Base-by-base conservation (phyloP, 208 protist species). In the Borovskyia barvae region DNA sequence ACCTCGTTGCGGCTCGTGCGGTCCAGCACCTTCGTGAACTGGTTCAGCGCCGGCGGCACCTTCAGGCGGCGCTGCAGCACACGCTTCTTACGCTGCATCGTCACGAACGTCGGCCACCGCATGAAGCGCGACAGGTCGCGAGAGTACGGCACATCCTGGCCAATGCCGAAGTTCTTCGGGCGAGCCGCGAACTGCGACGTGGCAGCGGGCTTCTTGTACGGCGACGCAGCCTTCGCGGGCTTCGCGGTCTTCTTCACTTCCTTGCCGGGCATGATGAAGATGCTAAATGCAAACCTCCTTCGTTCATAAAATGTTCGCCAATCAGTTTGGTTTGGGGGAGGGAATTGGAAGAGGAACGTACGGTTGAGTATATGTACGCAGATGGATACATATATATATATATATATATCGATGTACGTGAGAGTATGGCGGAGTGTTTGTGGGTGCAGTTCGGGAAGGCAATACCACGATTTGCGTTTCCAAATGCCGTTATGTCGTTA, bases 81-180 rank as follows among this genome's bases (percentile, higher is more conserved):
- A 42, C 89, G 73, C 70, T 97, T 92, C 90, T 99, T 97, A 55
- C 98, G 87, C 93, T 99, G 98, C 65, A 99, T 82, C 51, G 94
- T 95, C 65, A 99, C 89, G 70, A 99, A 99, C 72, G 93, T 95
- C 65, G 98, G 98, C 95, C 95, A 99, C 67, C 95, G 97, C 64
- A 99, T 97, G 68, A 97, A 99, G 64, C 98, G 92, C 36, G 87
- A 97, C 20, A 99, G 75, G 79, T 99, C 98, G 45, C 93, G 83
- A 28, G 87, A 89, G 66, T 97, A 97, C 55, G 88, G 86, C 28
- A 98, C 75, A 73, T 97, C 88, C 37, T 90, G 77, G 59, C 98
- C 97, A 60, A 99, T 93, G 41, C 83, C 84, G 72, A 96, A 90
- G 77, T 93, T 90, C 80, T 92, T 92, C 32, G 90, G 87, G 63